Base-by-base conservation (phyloP, 2,329 filamentous ascomycete species). In the Aspergillus persii region DNA sequence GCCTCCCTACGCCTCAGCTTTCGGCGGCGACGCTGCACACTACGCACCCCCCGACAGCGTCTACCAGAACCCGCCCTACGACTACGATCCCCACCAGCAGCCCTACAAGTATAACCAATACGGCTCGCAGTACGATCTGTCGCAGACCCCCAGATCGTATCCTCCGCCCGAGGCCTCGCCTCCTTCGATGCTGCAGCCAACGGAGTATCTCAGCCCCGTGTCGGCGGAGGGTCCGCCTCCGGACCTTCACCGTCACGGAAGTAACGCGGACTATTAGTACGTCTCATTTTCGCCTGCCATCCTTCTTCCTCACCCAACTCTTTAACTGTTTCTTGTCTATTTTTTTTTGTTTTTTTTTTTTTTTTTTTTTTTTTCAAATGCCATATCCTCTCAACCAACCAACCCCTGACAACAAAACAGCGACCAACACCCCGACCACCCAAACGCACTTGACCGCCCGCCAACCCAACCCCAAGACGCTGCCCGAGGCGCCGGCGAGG, bases 41-140 rank as follows among this genome's bases (percentile, higher is more conserved):
- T 69, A 71, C 52, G 54, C 57, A 2, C 66, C 69, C 29, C 65
- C 66, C 5, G 67, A 71, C 15, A 64, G 64, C 26, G 65, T 68
- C 31, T 60, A 66, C 60, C 63, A 68, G 26, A 54, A 64, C 27
- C 58, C 59, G 29, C 60, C 64, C 9, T 63, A 69, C 39, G 71
- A 73, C 49, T 71, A 75, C 56, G 69, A 71, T 49, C 60, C 66
- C 1, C 61, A 61, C 1, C 61, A 61, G 6, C 53, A 58, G 12
- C 39, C 41, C 30, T 57, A 61, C 18, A 36, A 15, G 1, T 12
- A 23, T 15, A 3, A 54, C 9, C 50, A 50, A 9, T 50, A 63
- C 31, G 36, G 9, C 18, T 59, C 60, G 9, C 60, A 58, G n/a
- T 57, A 62, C 56, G 54, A 61, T 47, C 27, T 58, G 51, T 53